Conservation (phyloP, 1,284 basidiomycete species). For the Puccinia hordei region DNA sequence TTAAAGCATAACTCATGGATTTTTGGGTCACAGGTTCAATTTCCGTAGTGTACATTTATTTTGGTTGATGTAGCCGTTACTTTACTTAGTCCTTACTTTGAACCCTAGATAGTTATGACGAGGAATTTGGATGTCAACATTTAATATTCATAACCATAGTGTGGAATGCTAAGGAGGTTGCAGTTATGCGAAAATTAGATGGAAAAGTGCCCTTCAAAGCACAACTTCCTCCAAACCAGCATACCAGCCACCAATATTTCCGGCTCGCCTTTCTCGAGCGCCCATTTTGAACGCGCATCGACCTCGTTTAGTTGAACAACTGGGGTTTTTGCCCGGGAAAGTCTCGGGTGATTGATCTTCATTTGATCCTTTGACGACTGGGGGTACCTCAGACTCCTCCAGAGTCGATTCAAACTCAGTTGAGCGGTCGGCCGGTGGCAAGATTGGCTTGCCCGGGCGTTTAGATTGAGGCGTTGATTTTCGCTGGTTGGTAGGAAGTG, state of each 20-base stretch:
- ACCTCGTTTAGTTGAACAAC: neutral
- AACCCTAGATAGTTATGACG: too few relatives aligned
- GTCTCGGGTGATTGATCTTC: neutral
- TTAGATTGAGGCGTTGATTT: neutral
- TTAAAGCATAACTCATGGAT: too few relatives aligned
- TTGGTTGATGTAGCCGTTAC: too few relatives aligned
- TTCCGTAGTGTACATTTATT: too few relatives aligned
- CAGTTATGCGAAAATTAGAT: too few relatives aligned
- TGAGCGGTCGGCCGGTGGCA: neutral
- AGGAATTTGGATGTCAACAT: too few relatives aligned
- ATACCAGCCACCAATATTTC: conserved; percentile 50
- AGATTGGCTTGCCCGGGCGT: neutral
- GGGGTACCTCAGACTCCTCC: neutral
- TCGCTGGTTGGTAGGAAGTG: neutral
- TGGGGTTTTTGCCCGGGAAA: neutral
- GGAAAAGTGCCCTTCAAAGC: neutral
- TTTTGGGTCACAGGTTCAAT: too few relatives aligned
- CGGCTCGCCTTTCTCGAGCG: conserved; percentile 45
- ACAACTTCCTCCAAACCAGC: conserved; percentile 44
- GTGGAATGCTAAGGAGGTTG: neutral
- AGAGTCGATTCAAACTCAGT: neutral
- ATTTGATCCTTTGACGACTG: neutral
- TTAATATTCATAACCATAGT: neutral
- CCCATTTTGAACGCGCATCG: conserved; percentile 27
- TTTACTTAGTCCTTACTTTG: too few relatives aligned